Percentiles rank a stretch among this genome's conserved stretches.
phyloP scores from a whole-genome alignment of 1,284 basidiomycete genomes.

The Marasmius sp. region DNA sequence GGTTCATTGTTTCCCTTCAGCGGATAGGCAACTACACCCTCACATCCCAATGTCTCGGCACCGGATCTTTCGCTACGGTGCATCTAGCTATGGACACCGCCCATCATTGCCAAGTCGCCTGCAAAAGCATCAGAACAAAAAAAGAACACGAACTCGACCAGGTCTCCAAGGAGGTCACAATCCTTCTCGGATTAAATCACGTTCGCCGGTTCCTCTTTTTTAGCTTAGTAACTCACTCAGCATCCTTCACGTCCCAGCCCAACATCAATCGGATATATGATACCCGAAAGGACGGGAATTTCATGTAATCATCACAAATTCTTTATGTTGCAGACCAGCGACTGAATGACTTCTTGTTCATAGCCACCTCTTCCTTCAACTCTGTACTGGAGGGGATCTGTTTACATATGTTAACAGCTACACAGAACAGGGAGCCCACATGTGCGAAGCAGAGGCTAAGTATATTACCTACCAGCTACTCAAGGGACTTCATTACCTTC shows the following conservation, averaged over 20 bases:
- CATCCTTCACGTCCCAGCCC: conserved; percentile 51
- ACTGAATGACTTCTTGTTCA: neutral
- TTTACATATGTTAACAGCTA: conserved; percentile 76
- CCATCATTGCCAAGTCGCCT: conserved; percentile 74
- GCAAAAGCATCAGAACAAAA: conserved; percentile 73
- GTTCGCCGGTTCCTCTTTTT: conserved; percentile 37
- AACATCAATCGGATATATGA: conserved; percentile 80
- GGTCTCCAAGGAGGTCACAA: conserved; percentile 75
- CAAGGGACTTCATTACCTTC: conserved; percentile 72
- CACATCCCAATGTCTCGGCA: conserved; percentile 73
- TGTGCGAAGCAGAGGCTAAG: conserved; percentile 80
- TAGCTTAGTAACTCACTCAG: neutral
- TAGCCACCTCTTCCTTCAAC: conserved; percentile 75
- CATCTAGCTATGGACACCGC: conserved; percentile 69
- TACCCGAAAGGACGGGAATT: conserved; percentile 61
- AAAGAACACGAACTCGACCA: conserved; percentile 55
- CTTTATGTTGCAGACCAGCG: neutral
- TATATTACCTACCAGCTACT: conserved; percentile 83
- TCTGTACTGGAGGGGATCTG: conserved; percentile 77
- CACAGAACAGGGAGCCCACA: conserved; percentile 43
- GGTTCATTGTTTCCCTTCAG: conserved; percentile 20
- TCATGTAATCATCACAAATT: conserved; percentile 42
- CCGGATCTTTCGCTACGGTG: conserved; percentile 80
- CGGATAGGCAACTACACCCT: conserved; percentile 63
- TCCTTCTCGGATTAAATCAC: conserved; percentile 69